Conservation (phyloP, 306 rosid species). For the Vigna mungo region DNA sequence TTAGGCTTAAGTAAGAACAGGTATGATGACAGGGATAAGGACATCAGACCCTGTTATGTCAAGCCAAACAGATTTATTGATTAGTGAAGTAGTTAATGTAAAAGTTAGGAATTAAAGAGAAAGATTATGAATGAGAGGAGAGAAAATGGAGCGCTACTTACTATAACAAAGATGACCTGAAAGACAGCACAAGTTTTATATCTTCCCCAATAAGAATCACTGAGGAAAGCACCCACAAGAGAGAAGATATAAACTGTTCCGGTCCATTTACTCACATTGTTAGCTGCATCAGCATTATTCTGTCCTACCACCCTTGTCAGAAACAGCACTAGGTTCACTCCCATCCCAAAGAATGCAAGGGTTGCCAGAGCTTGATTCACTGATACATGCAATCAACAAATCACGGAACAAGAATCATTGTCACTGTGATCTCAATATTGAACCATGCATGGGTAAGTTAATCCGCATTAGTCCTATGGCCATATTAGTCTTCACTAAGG, state of each 20-base stretch:
- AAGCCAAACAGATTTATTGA: slow-evolving; percentile 15
- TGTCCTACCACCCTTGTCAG: slow-evolving; percentile 84
- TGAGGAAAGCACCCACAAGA: slow-evolving; percentile 96
- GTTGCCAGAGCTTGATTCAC: slow-evolving; percentile 97
- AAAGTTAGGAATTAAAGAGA: neutral
- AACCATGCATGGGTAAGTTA: neutral
- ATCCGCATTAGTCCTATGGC: neutral
- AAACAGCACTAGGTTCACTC: slow-evolving; percentile 93
- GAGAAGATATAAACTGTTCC: slow-evolving; percentile 95
- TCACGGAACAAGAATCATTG: slow-evolving; percentile 24
- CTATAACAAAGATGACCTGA: slow-evolving; percentile 84
- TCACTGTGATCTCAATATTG: slow-evolving; percentile 25
- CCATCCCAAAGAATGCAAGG: slow-evolving; percentile 90
- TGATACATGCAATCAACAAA: slow-evolving; percentile 50
- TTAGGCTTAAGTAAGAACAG: slow-evolving; percentile 81
- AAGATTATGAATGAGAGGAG: neutral
- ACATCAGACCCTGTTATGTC: slow-evolving; percentile 71
- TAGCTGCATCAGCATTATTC: slow-evolving; percentile 87
- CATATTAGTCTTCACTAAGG: too few species aligned
- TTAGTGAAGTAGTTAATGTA: slow-evolving; percentile 24
- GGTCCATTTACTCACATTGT: slow-evolving; percentile 96
- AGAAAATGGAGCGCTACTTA: slow-evolving; percentile 49
- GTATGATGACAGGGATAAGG: slow-evolving; percentile 76
- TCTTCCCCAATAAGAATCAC: slow-evolving; percentile 98
- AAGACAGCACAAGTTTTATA: slow-evolving; percentile 87